A percentile compares a stretch with the other conserved stretches of the same genome.
These are phyloP conservation scores for Alternaria ventricosa DNA, from an alignment of 2,329 filamentous ascomycete species.

Conservation along the genomic window DNA sequence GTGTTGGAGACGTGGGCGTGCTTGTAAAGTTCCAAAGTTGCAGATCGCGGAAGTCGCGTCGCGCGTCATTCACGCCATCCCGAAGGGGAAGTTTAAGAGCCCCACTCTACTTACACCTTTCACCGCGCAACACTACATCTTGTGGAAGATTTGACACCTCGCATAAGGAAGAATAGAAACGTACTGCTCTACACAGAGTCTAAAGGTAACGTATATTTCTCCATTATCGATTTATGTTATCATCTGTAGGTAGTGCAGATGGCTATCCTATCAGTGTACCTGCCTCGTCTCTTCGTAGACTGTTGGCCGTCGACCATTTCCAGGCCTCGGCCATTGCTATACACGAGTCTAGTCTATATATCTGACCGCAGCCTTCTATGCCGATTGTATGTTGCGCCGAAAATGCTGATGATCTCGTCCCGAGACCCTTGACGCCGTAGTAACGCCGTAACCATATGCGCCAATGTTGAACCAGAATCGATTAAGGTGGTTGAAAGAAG, in stretches of 20 bases:
- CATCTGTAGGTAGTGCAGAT: not conserved
- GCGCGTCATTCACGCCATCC: slow-evolving; percentile 24
- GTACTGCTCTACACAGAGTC: not conserved
- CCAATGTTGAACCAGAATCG: slow-evolving; percentile 4
- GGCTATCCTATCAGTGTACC: not conserved
- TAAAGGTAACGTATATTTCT: not conserved
- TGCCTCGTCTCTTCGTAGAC: not conserved
- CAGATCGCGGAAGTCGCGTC: slow-evolving; percentile 27
- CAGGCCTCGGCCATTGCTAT: not conserved
- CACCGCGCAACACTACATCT: not conserved
- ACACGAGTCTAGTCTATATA: not conserved
- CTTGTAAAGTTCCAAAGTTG: slow-evolving; percentile 14
- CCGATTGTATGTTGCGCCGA: slow-evolving; percentile 4
- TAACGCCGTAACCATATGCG: slow-evolving; percentile 9
- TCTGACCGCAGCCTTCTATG: not conserved
- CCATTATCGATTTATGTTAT: not conserved
- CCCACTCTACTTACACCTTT: not conserved
- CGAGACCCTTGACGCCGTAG: not conserved
- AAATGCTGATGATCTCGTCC: slow-evolving; percentile 1
- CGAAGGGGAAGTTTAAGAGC: slow-evolving; percentile 24
- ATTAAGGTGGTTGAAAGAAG: slow-evolving; percentile 7
- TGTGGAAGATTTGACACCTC: not conserved
- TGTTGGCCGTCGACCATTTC: not conserved
- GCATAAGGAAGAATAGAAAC: not conserved
- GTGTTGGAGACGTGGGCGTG: not conserved